phyloP scores from a whole-genome alignment of 177 flowering plant genomes.

The Vitis hybrid region DNA sequence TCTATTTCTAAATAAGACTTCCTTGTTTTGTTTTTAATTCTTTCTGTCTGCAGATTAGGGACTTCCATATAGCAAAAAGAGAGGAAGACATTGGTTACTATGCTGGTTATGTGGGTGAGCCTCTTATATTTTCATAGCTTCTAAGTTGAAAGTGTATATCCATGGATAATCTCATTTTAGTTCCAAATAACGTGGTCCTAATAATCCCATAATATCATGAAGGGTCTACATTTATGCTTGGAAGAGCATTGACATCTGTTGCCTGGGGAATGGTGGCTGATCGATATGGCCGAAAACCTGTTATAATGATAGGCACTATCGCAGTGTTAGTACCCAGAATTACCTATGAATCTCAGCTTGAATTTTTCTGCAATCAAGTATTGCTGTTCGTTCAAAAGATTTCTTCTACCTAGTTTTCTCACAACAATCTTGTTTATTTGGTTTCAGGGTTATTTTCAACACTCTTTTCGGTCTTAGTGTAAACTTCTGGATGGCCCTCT shows the following conservation, averaged over 20 bases:
- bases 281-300: constrained; percentile 69
- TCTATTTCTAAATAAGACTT: no score
- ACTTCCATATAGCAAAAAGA: constrained; percentile 10
- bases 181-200: not conserved
- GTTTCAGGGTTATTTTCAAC: constrained; percentile 58
- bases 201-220: constrained; percentile 2
- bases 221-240: constrained; percentile 68
- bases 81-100: constrained; percentile 44
- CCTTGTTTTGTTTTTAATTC: no score
- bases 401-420: not conserved
- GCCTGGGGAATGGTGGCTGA: constrained; percentile 71
- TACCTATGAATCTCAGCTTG: not conserved
- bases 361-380: not conserved
- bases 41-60: not conserved
- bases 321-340: constrained; percentile 42
- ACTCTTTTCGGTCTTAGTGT: constrained; percentile 64
- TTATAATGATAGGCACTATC: constrained; percentile 47
- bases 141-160: no score
- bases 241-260: constrained; percentile 66
- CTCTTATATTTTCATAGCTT: not conserved
- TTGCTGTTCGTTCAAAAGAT: not conserved
- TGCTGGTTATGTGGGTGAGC: constrained; percentile 66
- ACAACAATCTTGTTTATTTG: not conserved
- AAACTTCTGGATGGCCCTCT: constrained; percentile 66
- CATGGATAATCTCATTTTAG: not conserved